A percentile compares a stretch with the other conserved stretches of the same genome.
Evolutionary conservation across 2,329 filamentous ascomycete species (phyloP).

Genomic region (Pestalotiopsis fici): DNA sequence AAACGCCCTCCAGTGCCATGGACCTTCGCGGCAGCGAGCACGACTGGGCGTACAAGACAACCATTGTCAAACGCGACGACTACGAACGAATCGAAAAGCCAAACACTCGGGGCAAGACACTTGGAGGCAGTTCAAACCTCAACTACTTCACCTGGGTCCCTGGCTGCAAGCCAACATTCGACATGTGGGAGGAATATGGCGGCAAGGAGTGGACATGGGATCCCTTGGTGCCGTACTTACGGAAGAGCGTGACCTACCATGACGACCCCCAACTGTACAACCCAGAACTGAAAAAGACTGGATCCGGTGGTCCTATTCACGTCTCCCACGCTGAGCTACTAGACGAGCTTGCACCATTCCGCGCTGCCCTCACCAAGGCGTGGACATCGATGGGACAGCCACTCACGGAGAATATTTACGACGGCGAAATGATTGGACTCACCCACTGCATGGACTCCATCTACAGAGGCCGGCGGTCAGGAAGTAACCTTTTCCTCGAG

Average conservation of each 20-base stretch:
- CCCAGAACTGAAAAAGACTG: constrained; percentile 43
- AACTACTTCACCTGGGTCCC: constrained; percentile 69
- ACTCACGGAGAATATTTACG: constrained; percentile 55
- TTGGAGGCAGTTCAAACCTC: constrained; percentile 58
- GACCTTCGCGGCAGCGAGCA: constrained; percentile 55
- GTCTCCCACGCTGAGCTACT: constrained; percentile 47
- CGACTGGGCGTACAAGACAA: constrained; percentile 64
- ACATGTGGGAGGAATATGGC: constrained; percentile 72
- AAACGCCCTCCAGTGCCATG: constrained; percentile 53
- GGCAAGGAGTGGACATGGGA: constrained; percentile 68
- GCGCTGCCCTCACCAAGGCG: constrained; percentile 47
- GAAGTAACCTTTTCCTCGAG: constrained; percentile 50
- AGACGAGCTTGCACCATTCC: constrained; percentile 52
- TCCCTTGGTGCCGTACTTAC: constrained; percentile 48
- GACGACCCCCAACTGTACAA: constrained; percentile 51
- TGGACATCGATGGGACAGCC: constrained; percentile 54
- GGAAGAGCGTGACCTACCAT: constrained; percentile 59
- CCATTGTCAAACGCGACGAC: constrained; percentile 58
- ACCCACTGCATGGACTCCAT: constrained; percentile 56
- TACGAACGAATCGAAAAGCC: constrained; percentile 65
- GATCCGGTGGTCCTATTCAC: background rate
- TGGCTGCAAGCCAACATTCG: constrained; percentile 58
- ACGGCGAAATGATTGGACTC: constrained; percentile 55
- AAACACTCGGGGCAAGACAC: constrained; percentile 60
- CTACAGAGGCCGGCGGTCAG: constrained; percentile 57